Percentiles rank a stretch among this genome's conserved stretches.
Evolutionary conservation across 1,139 yeast species (phyloP).

Genomic region (Ashbya aceris): DNA sequence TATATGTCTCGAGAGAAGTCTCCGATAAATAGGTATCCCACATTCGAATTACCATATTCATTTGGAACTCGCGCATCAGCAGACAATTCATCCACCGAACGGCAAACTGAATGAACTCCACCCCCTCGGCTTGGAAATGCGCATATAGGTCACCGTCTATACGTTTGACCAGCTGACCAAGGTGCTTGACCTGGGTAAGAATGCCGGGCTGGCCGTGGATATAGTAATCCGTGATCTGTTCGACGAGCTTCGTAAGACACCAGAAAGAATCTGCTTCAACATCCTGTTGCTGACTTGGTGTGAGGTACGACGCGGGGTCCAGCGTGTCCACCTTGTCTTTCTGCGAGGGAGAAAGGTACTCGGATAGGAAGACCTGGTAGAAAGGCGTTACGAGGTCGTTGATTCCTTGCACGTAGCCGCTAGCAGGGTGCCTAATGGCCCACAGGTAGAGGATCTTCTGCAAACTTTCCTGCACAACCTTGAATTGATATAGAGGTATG

Average conservation of each 20-base stretch:
- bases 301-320: slow-evolving; percentile 53
- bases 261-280: slow-evolving; percentile 95
- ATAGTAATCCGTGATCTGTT: slow-evolving; percentile 92
- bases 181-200: slow-evolving; percentile 75
- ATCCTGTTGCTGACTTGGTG: slow-evolving; percentile 44
- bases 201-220: slow-evolving; percentile 98
- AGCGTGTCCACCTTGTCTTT: slow-evolving; percentile 39
- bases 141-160: slow-evolving; percentile 65
- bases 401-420: slow-evolving; percentile 98
- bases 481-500: slow-evolving; percentile 58
- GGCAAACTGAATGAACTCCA: slow-evolving; percentile 89
- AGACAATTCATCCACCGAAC: slow-evolving; percentile 99
- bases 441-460: slow-evolving; percentile 80
- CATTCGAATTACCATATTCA: slow-evolving; percentile 77
- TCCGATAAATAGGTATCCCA: slow-evolving; percentile 97
- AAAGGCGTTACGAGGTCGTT: slow-evolving; percentile 93
- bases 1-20: slow-evolving; percentile 35
- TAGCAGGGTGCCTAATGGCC: slow-evolving; percentile 97
- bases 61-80: slow-evolving; percentile 83
- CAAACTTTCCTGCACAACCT: slow-evolving; percentile 65
- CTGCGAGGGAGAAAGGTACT: slow-evolving; percentile 40
- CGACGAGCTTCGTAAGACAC: slow-evolving; percentile 85
- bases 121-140: slow-evolving; percentile 71
- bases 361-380: slow-evolving; percentile 73
- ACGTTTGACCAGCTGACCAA: slow-evolving; percentile 66